A percentile compares a stretch with the other conserved stretches of the same genome.
Evolutionary conservation across 768 basidiomycete genomes (phyloP).

Genomic region (Trametes cubensis): DNA sequence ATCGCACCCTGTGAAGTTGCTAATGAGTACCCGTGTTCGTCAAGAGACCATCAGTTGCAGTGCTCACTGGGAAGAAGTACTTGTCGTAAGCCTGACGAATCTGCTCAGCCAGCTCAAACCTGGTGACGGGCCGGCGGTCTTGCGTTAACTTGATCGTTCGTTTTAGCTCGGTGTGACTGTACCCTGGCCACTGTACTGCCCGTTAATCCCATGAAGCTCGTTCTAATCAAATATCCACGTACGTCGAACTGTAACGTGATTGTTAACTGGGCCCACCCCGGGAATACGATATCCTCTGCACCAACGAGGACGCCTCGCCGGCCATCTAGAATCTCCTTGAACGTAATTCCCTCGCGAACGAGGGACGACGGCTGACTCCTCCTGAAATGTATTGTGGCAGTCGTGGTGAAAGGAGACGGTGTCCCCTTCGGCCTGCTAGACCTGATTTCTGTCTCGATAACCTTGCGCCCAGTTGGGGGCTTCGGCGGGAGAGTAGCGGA

Average conservation of each 20-base stretch:
- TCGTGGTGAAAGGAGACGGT: no score
- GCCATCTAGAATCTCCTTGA: no score
- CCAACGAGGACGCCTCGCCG: no score
- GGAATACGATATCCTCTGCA: no score
- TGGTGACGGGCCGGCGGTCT: not conserved
- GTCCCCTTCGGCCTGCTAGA: no score
- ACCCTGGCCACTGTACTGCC: slow-evolving; percentile 15
- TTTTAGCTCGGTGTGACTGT: not conserved
- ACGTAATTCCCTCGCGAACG: no score
- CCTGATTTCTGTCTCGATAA: no score
- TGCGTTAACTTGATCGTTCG: not conserved
- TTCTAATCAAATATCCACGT: not conserved
- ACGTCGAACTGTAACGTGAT: not conserved
- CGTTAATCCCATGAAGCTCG: not conserved
- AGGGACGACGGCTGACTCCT: no score
- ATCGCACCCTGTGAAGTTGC: not conserved
- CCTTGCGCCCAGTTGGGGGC: not conserved
- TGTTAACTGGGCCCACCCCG: not conserved
- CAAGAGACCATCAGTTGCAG: not conserved
- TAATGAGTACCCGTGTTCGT: not conserved
- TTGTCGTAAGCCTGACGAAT: not conserved
- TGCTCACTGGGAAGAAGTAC: not conserved
- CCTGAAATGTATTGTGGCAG: no score
- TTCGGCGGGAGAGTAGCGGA: not conserved
- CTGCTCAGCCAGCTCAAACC: slow-evolving; percentile 1